These are phyloP conservation scores for Haplographium delicatum DNA, from an alignment of 495 filamentous ascomycete genomes.

Conservation along the genomic window DNA sequence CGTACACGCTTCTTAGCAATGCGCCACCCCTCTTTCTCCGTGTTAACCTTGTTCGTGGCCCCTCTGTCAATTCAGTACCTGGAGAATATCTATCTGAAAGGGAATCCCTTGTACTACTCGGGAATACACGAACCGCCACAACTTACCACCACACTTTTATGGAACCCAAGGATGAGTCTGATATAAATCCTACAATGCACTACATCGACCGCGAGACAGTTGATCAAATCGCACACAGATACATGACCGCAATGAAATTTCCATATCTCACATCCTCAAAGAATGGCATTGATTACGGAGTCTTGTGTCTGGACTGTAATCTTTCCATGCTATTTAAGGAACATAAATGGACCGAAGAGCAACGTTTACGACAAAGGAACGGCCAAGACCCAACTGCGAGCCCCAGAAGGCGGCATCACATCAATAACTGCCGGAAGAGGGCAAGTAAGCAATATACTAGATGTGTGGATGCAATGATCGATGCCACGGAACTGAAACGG, in stretches of 20 bases:
- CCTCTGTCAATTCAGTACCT: not conserved
- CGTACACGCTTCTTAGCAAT: not conserved
- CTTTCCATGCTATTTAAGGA: conserved; percentile 4
- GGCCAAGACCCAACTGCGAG: not conserved
- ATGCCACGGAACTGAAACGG: not conserved
- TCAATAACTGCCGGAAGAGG: conserved; percentile 1
- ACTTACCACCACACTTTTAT: conserved; percentile 11
- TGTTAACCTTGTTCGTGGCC: not conserved
- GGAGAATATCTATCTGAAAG: conserved; percentile 1
- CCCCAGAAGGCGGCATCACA: not conserved
- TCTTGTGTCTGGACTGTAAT: conserved; percentile 1
- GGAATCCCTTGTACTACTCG: not conserved
- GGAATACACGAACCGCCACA: not conserved
- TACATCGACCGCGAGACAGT: not conserved
- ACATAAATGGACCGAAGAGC: not conserved
- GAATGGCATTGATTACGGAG: not conserved
- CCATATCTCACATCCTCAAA: conserved; percentile 1
- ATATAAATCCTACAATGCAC: conserved; percentile 4
- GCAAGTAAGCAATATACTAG: conserved; percentile 1
- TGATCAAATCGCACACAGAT: not conserved
- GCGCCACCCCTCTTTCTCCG: not conserved
- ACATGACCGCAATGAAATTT: conserved; percentile 3
- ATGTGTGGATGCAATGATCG: not conserved
- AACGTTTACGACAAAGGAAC: not conserved
- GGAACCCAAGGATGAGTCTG: not conserved